Conservation (phyloP, 179 eudicot genomes). For the Sideroxylon spinosum region DNA sequence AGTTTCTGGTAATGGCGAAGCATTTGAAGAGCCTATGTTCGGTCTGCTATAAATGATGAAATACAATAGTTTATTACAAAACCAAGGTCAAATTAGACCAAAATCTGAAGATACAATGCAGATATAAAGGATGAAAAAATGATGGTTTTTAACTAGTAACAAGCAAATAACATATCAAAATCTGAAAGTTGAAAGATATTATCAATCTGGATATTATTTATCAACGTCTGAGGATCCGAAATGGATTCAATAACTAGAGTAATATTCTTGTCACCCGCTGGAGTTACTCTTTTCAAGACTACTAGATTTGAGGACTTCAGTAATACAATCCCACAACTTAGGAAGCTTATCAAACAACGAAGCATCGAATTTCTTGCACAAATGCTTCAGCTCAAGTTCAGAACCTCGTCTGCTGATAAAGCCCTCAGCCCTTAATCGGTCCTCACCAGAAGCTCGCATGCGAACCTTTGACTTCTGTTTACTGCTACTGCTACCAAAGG, state of each 20-base stretch:
- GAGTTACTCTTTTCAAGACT: slow-evolving; percentile 33
- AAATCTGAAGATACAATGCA: too few relatives aligned
- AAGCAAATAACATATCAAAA: not conserved
- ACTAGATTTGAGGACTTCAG: slow-evolving; percentile 81
- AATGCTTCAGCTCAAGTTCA: slow-evolving; percentile 85
- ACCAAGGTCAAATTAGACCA: not conserved
- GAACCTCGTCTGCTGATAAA: slow-evolving; percentile 90
- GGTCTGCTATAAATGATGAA: slow-evolving; percentile 3
- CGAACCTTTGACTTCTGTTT: slow-evolving; percentile 68
- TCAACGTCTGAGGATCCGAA: slow-evolving; percentile 80
- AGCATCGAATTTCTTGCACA: slow-evolving; percentile 75
- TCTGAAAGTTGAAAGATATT: slow-evolving; percentile 3
- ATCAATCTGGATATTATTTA: slow-evolving; percentile 79
- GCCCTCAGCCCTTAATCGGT: slow-evolving; percentile 81
- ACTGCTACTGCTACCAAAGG: slow-evolving; percentile 41
- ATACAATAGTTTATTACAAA: not conserved
- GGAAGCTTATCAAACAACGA: slow-evolving; percentile 82
- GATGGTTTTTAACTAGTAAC: not conserved
- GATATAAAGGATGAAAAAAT: too few relatives aligned
- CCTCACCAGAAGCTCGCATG: slow-evolving; percentile 56
- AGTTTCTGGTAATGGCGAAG: too few relatives aligned
- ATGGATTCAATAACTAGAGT: slow-evolving; percentile 48
- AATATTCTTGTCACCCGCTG: slow-evolving; percentile 42
- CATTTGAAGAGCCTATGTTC: too few relatives aligned
- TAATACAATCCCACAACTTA: slow-evolving; percentile 93